phyloP scores from a whole-genome alignment of 2,329 filamentous ascomycete species.

The Paracamarosporium sp. region DNA sequence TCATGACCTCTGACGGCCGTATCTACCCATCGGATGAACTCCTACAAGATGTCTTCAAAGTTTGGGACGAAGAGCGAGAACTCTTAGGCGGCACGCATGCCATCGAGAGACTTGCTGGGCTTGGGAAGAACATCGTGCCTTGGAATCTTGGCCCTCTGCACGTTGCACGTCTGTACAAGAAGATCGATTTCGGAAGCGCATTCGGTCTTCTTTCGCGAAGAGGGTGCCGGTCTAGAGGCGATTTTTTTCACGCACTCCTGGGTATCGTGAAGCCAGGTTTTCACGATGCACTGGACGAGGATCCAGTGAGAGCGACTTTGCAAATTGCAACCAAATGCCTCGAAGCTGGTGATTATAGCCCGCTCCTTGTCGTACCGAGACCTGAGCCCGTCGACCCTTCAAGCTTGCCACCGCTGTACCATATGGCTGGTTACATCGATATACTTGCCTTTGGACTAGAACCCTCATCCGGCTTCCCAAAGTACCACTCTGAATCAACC shows the following conservation, averaged over 20 bases:
- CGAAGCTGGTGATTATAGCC: constrained; percentile 18
- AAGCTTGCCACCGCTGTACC: neutral
- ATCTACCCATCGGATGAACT: constrained; percentile 9
- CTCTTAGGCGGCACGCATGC: neutral
- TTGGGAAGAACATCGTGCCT: constrained; percentile 3
- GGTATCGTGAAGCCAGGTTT: neutral
- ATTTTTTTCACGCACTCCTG: constrained; percentile 1
- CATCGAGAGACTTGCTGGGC: neutral
- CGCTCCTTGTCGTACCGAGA: constrained; percentile 13
- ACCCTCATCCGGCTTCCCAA: neutral
- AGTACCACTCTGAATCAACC: neutral
- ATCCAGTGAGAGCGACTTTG: constrained; percentile 9
- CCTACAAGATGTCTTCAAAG: constrained; percentile 2
- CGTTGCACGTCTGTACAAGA: neutral
- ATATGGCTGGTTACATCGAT: neutral
- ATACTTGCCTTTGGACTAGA: neutral
- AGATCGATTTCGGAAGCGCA: neutral
- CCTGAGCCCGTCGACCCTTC: neutral
- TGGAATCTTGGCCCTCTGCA: neutral
- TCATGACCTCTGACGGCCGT: constrained; percentile 14
- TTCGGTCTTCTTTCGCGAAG: neutral
- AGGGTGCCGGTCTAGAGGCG: neutral
- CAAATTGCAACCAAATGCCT: constrained; percentile 15
- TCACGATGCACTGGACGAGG: neutral
- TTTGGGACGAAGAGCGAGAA: neutral